phyloP scores from a whole-genome alignment of 2,329 filamentous ascomycete genomes.

The Cladophialophora psammophila region DNA sequence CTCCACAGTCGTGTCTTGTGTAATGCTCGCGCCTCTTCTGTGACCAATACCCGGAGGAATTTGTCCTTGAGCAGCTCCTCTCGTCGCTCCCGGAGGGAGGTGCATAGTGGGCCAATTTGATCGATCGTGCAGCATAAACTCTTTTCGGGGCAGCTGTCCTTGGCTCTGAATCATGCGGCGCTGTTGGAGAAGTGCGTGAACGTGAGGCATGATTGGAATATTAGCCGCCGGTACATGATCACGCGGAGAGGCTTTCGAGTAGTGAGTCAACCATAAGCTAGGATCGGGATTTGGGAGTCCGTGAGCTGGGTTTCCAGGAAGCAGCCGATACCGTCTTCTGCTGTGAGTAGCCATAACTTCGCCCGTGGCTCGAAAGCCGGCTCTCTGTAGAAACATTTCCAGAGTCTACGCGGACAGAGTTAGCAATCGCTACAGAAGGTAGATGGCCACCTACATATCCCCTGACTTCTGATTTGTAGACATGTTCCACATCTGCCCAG shows the following conservation, averaged over 20 bases:
- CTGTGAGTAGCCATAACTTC: conserved; percentile 79
- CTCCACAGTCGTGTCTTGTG: conserved; percentile 66
- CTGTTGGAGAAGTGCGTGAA: conserved; percentile 53
- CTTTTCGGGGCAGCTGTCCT: conserved; percentile 84
- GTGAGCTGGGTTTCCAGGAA: conserved; percentile 73
- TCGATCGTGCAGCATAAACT: conserved; percentile 92
- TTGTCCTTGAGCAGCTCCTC: conserved; percentile 27
- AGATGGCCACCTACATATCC: conserved; percentile 69
- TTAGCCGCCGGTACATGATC: conserved; percentile 73
- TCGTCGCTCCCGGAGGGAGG: conserved; percentile 58
- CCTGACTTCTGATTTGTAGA: conserved; percentile 75
- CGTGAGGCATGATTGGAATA: conserved; percentile 56
- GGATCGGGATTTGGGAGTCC: conserved; percentile 77
- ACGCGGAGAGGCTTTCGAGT: conserved; percentile 76
- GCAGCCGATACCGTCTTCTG: conserved; percentile 84
- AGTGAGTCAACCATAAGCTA: conserved; percentile 90
- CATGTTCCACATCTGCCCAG: conserved; percentile 83
- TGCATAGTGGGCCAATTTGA: conserved; percentile 88
- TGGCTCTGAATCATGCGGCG: conserved; percentile 72
- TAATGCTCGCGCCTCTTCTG: conserved; percentile 54
- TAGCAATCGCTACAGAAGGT: conserved; percentile 41
- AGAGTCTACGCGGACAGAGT: conserved; percentile 66
- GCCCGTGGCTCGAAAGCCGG: conserved; percentile 75
- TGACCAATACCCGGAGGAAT: conserved; percentile 40
- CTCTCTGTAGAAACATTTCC: conserved; percentile 85